Percentiles rank a stretch among this genome's conserved stretches.
Conservation (phyloP, 2,329 filamentous ascomycete genomes). For the Onygenales sp. region DNA sequence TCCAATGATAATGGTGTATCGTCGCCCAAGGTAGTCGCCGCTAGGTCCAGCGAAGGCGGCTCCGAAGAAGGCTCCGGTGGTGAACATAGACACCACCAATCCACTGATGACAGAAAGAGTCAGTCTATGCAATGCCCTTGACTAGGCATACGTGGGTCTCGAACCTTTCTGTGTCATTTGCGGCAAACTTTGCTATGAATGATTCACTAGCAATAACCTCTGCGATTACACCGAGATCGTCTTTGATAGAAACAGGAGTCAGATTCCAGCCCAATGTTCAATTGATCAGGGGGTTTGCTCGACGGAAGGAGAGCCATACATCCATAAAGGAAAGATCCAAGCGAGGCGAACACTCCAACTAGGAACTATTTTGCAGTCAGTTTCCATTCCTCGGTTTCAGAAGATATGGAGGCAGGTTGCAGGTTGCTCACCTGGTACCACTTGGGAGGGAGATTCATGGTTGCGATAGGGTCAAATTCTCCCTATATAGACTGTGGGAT, state of each 20-base stretch:
- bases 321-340: constrained; percentile 50
- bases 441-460: constrained; percentile 47
- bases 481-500: background rate
- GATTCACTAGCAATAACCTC: constrained; percentile 41
- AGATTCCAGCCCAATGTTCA: background rate
- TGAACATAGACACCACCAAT: constrained; percentile 69
- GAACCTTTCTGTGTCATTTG: constrained; percentile 23
- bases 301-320: constrained; percentile 22
- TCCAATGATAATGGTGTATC: constrained; percentile 64
- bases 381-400: background rate
- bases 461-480: constrained; percentile 11
- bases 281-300: background rate
- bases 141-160: constrained; percentile 1
- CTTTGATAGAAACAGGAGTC: constrained; percentile 10
- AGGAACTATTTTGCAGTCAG: constrained; percentile 38
- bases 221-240: constrained; percentile 52
- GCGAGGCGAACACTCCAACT: constrained; percentile 48
- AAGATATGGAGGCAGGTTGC: background rate
- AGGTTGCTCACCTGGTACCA: constrained; percentile 44
- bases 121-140: background rate
- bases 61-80: constrained; percentile 63
- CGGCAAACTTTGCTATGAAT: constrained; percentile 23
- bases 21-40: constrained; percentile 58
- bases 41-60: constrained; percentile 53
- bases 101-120: constrained; percentile 36